Percentiles rank a stretch among this genome's conserved stretches.
phyloP scores from a whole-genome alignment of 2,329 filamentous ascomycete species.

The Leptoxyphium fumago region DNA sequence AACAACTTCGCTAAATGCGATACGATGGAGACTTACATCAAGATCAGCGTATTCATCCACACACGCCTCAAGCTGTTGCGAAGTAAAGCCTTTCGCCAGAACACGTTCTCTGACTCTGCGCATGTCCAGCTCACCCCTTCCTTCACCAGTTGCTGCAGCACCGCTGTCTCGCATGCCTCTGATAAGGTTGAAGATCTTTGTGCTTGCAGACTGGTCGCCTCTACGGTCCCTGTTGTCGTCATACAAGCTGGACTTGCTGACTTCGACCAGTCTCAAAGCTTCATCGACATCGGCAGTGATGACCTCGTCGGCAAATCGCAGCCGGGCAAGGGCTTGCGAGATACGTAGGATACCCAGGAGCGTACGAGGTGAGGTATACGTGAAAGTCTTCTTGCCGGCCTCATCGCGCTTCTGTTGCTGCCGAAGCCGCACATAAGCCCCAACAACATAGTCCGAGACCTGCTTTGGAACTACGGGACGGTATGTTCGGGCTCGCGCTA shows the following conservation, averaged over 20 bases:
- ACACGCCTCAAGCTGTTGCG: slow-evolving; percentile 75
- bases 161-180: slow-evolving; percentile 75
- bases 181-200: slow-evolving; percentile 90
- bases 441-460: slow-evolving; percentile 91
- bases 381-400: slow-evolving; percentile 79
- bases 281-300: slow-evolving; percentile 91
- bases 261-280: slow-evolving; percentile 76
- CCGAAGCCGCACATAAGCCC: slow-evolving; percentile 88
- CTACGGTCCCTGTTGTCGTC: slow-evolving; percentile 46
- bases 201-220: slow-evolving; percentile 64
- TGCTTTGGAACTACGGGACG: slow-evolving; percentile 70
- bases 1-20: not conserved
- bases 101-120: slow-evolving; percentile 81
- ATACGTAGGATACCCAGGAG: slow-evolving; percentile 85
- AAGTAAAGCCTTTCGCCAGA: slow-evolving; percentile 89
- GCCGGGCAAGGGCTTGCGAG: slow-evolving; percentile 79
- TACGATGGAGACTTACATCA: slow-evolving; percentile 54
- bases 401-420: slow-evolving; percentile 86
- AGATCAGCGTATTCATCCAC: slow-evolving; percentile 79
- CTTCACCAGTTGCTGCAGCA: slow-evolving; percentile 63
- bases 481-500: slow-evolving; percentile 81
- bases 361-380: slow-evolving; percentile 86
- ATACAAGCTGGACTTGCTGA: slow-evolving; percentile 82
- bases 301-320: slow-evolving; percentile 76
- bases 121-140: slow-evolving; percentile 66